Evolutionary conservation across 768 basidiomycete genomes (phyloP).

Genomic region (Tricholoma furcatifolium): DNA sequence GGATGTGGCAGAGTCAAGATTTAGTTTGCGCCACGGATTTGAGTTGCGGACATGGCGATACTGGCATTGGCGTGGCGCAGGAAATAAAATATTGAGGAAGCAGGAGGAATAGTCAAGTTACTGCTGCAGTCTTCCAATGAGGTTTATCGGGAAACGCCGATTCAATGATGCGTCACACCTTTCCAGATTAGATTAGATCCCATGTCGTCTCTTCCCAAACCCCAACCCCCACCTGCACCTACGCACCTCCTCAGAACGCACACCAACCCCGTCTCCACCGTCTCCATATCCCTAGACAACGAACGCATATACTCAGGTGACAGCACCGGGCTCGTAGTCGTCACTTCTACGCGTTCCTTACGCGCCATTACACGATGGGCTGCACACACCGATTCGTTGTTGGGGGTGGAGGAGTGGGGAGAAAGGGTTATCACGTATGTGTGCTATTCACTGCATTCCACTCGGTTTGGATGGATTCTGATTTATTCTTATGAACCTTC

Average conservation of each 20-base stretch:
- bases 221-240: constrained; percentile 52
- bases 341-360: constrained; percentile 74
- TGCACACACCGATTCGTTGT: constrained; percentile 74
- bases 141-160: too few relatives aligned
- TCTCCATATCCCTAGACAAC: constrained; percentile 71
- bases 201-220: constrained; percentile 1
- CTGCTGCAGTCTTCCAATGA: too few relatives aligned
- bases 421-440: constrained; percentile 73
- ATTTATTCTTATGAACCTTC: constrained; percentile 5
- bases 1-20: too few relatives aligned
- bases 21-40: too few relatives aligned
- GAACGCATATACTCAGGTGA: constrained; percentile 88
- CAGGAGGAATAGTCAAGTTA: too few relatives aligned
- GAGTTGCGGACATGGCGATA: too few relatives aligned
- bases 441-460: too few relatives aligned
- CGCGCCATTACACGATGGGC: constrained; percentile 76
- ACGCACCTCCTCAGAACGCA: constrained; percentile 78
- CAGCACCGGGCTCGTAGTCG: constrained; percentile 67
- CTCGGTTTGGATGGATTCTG: not conserved
- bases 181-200: constrained; percentile 5
- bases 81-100: too few relatives aligned
- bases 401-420: constrained; percentile 79
- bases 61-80: too few relatives aligned
- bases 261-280: constrained; percentile 52
- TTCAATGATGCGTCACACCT: too few relatives aligned